Evolutionary conservation across 2,329 filamentous ascomycete species (phyloP).

Genomic region (Cordyceps cicadae): DNA sequence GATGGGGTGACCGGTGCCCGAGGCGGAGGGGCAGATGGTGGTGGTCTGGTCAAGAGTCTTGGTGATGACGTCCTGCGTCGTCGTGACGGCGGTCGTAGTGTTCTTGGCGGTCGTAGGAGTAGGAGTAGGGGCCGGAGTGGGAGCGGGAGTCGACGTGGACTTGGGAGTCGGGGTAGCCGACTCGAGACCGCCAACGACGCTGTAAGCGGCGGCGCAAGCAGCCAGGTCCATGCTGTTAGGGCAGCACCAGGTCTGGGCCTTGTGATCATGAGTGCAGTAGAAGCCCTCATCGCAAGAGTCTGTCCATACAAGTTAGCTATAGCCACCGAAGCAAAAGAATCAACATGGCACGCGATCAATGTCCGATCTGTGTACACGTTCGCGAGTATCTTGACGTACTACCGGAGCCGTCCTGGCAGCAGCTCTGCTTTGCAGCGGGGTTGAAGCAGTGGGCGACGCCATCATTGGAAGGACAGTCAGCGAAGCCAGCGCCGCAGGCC

Average conservation of each 20-base stretch:
- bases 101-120: slow-evolving; percentile 18
- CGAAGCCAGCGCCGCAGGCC: slow-evolving; percentile 44
- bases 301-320: slow-evolving; percentile 20
- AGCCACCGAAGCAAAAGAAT: neutral
- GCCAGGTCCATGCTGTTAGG: slow-evolving; percentile 45
- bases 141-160: slow-evolving; percentile 23
- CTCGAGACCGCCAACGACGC: slow-evolving; percentile 38
- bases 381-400: slow-evolving; percentile 34
- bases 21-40: slow-evolving; percentile 19
- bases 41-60: slow-evolving; percentile 19
- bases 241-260: slow-evolving; percentile 51
- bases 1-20: slow-evolving; percentile 21
- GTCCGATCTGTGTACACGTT: neutral
- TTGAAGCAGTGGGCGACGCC: slow-evolving; percentile 51
- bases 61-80: slow-evolving; percentile 15
- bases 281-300: slow-evolving; percentile 54
- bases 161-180: slow-evolving; percentile 27
- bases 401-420: slow-evolving; percentile 49
- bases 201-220: slow-evolving; percentile 46
- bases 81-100: slow-evolving; percentile 10
- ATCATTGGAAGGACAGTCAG: slow-evolving; percentile 42
- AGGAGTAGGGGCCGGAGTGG: no score
- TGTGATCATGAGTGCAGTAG: slow-evolving; percentile 51
- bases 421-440: slow-evolving; percentile 40
- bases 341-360: neutral